phyloP scores from a whole-genome alignment of 768 basidiomycete species.

The Phanerochaete carnosa region DNA sequence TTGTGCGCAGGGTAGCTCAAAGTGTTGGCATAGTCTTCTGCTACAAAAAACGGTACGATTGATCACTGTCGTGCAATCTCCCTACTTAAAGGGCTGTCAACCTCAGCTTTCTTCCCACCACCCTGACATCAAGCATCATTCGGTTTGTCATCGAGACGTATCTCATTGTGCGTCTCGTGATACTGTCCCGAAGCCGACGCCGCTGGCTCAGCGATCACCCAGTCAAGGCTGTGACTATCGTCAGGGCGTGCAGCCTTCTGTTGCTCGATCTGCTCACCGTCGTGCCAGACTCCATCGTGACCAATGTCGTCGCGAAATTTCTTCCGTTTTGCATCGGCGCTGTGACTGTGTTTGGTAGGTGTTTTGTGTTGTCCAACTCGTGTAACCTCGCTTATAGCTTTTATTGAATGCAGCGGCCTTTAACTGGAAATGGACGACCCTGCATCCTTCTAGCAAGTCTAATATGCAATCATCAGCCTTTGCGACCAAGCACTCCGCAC shows the following conservation, averaged over 20 bases:
- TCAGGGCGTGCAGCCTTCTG: slow-evolving; percentile 37
- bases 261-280: slow-evolving; percentile 40
- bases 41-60: slow-evolving; percentile 27
- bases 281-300: slow-evolving; percentile 31
- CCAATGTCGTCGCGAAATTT: slow-evolving; percentile 37
- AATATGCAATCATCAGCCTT: background rate
- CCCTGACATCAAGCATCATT: slow-evolving; percentile 33
- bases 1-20: slow-evolving; percentile 17
- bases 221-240: slow-evolving; percentile 27
- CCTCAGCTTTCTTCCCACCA: slow-evolving; percentile 37
- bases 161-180: slow-evolving; percentile 29
- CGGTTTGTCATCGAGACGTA: slow-evolving; percentile 38
- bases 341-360: slow-evolving; percentile 39
- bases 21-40: slow-evolving; percentile 27
- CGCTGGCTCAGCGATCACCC: slow-evolving; percentile 14
- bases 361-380: too few relatives aligned
- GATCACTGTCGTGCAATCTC: background rate
- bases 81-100: background rate
- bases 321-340: slow-evolving; percentile 41
- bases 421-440: slow-evolving; percentile 8
- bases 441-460: background rate
- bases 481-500: background rate
- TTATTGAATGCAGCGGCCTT: slow-evolving; percentile 15
- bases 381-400: too few relatives aligned
- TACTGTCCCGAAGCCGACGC: slow-evolving; percentile 20